Evolutionary conservation across 106 monocot species (phyloP), one percentile per base, ranked within the genome.

Genomic region (Acorus calamus): DNA sequence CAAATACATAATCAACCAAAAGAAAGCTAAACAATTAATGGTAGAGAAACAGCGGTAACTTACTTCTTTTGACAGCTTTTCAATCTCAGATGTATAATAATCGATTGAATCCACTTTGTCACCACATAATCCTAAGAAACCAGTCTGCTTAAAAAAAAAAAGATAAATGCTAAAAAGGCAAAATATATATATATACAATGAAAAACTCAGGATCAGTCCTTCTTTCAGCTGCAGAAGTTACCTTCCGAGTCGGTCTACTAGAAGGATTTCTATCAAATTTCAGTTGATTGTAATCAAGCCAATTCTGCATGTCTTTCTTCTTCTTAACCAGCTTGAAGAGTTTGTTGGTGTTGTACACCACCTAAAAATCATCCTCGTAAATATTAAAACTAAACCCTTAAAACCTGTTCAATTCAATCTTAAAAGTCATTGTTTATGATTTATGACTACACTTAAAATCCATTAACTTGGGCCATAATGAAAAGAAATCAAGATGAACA

Each of bases 281-380:
- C 50, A 83, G 86, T 66, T 86, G 78, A 68, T 86, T 86, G 73
- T 90, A 90, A 59, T 80, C 75, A 55, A 83, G 73, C 86, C 86
- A 83, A 61, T 90, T 90, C 73, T 86, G 77, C 63, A 90, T 59
- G 47, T 74, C 46, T 83, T 86, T 83, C 66, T 77, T 86, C 69
- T 73, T 73, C 7, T 81, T 78, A 50, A 90, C 89, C 56, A 90
- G 52, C 61, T 55, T 73, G 52, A 83, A 66, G 52, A 90, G 83
- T 4, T 73, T 50, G 68, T 90, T 90, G 42, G 89, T 83, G 78
- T 90, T 90, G 51, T 90, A 90, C 7, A 83, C 89, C 62, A 83
- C 76, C 87, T 87, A 46, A 4, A 49, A 64, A 45, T 50, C 50
- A 57, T 28, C 28, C 28, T 28, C 28, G 28, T 28, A 28, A 28